Conservation (phyloP, 768 basidiomycete genomes). For the Lyophyllum semitale region DNA sequence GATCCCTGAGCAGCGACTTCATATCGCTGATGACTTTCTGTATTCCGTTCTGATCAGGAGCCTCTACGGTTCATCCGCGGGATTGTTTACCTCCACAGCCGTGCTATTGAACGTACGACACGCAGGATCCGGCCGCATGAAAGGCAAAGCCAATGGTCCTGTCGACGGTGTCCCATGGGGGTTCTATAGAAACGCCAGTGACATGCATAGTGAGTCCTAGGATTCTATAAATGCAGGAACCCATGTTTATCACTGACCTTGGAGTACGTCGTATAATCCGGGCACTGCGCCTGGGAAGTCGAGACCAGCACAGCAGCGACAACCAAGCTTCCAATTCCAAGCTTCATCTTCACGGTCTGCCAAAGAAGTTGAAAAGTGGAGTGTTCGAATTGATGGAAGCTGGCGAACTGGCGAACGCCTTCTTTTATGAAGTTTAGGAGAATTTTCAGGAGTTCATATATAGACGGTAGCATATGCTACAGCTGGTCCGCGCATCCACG, state of each 20-base stretch:
- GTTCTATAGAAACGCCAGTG: constrained; percentile 33
- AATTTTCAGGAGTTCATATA: constrained; percentile 10
- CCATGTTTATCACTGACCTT: constrained; percentile 36
- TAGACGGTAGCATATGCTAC: constrained; percentile 20
- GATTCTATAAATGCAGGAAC: neutral
- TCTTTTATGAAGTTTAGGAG: constrained; percentile 17
- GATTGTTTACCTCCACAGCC: constrained; percentile 61
- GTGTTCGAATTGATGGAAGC: neutral
- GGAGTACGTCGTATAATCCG: constrained; percentile 63
- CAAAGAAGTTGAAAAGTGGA: constrained; percentile 7
- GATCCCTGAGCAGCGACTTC: constrained; percentile 71
- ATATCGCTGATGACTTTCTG: constrained; percentile 78
- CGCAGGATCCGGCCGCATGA: constrained; percentile 67
- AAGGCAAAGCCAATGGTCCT: constrained; percentile 66
- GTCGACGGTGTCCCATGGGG: constrained; percentile 62
- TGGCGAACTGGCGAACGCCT: neutral
- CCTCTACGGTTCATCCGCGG: neutral
- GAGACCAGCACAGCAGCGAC: constrained; percentile 27
- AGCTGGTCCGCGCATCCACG: constrained; percentile 9
- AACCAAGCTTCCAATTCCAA: constrained; percentile 21
- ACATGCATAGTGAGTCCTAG: neutral
- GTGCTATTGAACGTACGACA: constrained; percentile 80
- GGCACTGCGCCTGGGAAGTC: constrained; percentile 46
- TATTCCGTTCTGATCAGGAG: neutral
- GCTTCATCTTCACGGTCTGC: constrained; percentile 21